Percentiles rank a stretch among this genome's conserved stretches.
Conservation (phyloP, 2,329 filamentous ascomycete species). For the Stenocarpella maydis region DNA sequence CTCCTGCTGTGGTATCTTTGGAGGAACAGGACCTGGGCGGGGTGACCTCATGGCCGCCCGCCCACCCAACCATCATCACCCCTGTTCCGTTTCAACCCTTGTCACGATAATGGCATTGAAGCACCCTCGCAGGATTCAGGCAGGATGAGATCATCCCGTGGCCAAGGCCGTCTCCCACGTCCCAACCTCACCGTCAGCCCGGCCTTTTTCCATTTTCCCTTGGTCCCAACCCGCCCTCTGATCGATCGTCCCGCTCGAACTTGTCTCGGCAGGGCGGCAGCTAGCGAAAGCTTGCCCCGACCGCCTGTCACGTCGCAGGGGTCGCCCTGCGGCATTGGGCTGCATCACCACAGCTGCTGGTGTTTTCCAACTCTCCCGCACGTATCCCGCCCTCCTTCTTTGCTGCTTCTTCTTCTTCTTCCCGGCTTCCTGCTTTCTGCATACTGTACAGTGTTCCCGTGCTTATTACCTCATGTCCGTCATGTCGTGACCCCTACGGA, state of each 20-base stretch:
- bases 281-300: conserved; percentile 12
- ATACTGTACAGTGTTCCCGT: too few species aligned
- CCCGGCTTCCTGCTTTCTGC: neutral
- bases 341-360: conserved; percentile 4
- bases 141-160: neutral
- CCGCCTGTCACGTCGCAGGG: conserved; percentile 5
- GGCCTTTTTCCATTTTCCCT: neutral
- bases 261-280: conserved; percentile 24
- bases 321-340: conserved; percentile 11
- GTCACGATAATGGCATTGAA: neutral
- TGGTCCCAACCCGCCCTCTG: neutral
- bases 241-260: neutral
- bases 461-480: neutral
- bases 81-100: conserved; percentile 19
- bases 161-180: neutral
- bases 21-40: neutral
- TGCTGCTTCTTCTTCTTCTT: neutral
- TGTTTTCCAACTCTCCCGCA: conserved; percentile 11
- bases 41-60: conserved; percentile 8
- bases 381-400: neutral
- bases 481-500: conserved; percentile 6
- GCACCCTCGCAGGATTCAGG: conserved; percentile 21
- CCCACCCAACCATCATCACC: neutral
- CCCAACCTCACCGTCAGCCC: neutral
- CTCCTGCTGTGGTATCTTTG: too few species aligned